Evolutionary conservation across 139 green algal species (phyloP).

Genomic region (Picochlorum sp.): DNA sequence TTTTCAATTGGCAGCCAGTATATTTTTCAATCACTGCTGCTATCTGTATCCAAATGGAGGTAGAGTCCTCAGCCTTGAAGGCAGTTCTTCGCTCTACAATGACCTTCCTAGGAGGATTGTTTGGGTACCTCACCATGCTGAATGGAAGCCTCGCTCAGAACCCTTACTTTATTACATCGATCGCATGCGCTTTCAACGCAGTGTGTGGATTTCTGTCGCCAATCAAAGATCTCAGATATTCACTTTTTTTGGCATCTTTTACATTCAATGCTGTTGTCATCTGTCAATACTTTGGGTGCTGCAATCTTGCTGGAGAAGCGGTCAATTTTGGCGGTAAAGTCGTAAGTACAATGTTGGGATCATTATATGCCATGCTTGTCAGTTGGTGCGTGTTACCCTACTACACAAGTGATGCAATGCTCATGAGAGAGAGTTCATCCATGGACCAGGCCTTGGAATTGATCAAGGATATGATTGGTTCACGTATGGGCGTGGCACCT

Average conservation of each 20-base stretch:
- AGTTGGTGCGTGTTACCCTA: slow-evolving; percentile 9
- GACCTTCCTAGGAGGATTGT: slow-evolving; percentile 6
- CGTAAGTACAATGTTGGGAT: slow-evolving; percentile 11
- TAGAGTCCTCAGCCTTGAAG: slow-evolving; percentile 10
- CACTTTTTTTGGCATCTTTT: slow-evolving; percentile 14
- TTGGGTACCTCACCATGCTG: slow-evolving; percentile 17
- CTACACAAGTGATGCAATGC: slow-evolving; percentile 13
- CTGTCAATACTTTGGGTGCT: slow-evolving; percentile 25
- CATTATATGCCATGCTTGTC: neutral
- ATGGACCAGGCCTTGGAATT: neutral
- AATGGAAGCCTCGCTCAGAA: slow-evolving; percentile 18
- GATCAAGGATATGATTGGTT: neutral
- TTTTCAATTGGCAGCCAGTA: slow-evolving; percentile 19
- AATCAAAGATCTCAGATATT: slow-evolving; percentile 9
- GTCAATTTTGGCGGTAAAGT: slow-evolving; percentile 13
- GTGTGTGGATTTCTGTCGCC: slow-evolving; percentile 14
- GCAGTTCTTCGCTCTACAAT: slow-evolving; percentile 12
- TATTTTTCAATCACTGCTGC: slow-evolving; percentile 19
- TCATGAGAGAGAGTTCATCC: neutral
- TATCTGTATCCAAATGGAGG: slow-evolving; percentile 23
- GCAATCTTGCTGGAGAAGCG: slow-evolving; percentile 6
- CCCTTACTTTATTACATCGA: slow-evolving; percentile 10
- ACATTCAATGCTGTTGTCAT: slow-evolving; percentile 15
- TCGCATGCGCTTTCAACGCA: neutral
- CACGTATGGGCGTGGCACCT: neutral